Evolutionary conservation across 1,284 basidiomycete genomes (phyloP).

Genomic region (Pulveroboletus sp.): DNA sequence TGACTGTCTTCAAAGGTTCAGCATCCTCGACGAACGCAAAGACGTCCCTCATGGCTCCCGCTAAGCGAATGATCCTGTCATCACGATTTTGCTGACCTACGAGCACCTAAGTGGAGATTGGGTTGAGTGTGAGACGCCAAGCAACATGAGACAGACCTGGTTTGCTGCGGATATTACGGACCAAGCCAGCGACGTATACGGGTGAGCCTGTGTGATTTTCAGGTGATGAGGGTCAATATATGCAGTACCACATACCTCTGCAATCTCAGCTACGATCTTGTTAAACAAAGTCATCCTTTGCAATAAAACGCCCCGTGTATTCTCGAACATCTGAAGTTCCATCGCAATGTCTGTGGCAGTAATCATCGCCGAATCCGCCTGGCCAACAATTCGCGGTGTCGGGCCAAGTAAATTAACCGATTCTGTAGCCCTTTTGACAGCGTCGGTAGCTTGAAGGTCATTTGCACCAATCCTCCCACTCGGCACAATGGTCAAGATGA

Average conservation of each 20-base stretch:
- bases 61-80: neutral
- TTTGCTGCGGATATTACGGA: conserved; percentile 1
- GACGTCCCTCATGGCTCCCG: neutral
- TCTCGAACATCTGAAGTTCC: neutral
- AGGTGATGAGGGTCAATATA: neutral
- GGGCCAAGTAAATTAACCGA: neutral
- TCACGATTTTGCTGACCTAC: conserved; percentile 1
- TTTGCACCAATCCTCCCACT: neutral
- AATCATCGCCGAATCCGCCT: neutral
- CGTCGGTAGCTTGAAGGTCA: neutral
- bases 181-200: conserved; percentile 6
- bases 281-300: neutral
- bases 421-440: neutral
- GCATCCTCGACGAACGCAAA: conserved; percentile 2
- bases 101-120: neutral
- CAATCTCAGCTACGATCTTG: neutral
- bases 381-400: neutral
- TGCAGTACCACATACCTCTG: neutral
- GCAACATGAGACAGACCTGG: neutral
- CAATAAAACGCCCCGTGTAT: neutral
- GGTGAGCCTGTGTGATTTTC: conserved; percentile 1
- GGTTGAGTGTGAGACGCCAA: neutral
- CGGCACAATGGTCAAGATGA: neutral
- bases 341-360: neutral
- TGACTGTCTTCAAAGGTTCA: neutral